phyloP scores from a whole-genome alignment of 2,329 filamentous ascomycete genomes.

The Calonectria crousiana region DNA sequence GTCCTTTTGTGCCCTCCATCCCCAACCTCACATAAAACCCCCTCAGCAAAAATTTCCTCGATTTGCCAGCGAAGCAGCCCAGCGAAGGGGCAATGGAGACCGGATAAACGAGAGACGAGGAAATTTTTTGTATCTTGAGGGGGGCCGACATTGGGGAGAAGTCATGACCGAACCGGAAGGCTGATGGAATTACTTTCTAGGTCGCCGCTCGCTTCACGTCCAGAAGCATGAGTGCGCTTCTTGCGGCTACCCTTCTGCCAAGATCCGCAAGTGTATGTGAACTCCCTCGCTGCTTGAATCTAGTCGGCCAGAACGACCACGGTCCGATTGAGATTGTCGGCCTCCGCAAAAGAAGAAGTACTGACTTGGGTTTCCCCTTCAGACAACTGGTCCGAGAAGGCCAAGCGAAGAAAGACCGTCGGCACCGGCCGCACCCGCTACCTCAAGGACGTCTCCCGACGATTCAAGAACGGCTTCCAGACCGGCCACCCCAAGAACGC shows the following conservation, averaged over 20 bases:
- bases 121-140: slow-evolving; percentile 24
- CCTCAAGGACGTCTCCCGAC: slow-evolving; percentile 91
- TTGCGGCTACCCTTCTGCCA: slow-evolving; percentile 97
- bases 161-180: slow-evolving; percentile 23
- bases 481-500: slow-evolving; percentile 87
- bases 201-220: slow-evolving; percentile 97
- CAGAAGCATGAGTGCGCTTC: slow-evolving; percentile 98
- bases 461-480: slow-evolving; percentile 99
- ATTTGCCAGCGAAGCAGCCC: slow-evolving; percentile 25
- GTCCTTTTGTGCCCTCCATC: slow-evolving; percentile 55
- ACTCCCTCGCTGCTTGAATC: not conserved
- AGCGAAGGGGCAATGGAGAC: slow-evolving; percentile 26
- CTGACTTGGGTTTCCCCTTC: slow-evolving; percentile 43
- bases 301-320: slow-evolving; percentile 25
- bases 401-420: slow-evolving; percentile 99
- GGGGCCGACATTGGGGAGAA: slow-evolving; percentile 9
- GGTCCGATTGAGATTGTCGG: slow-evolving; percentile 6
- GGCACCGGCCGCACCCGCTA: slow-evolving; percentile 96
- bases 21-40: slow-evolving; percentile 18
- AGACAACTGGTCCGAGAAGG: slow-evolving; percentile 99
- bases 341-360: slow-evolving; percentile 15
- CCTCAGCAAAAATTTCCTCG: slow-evolving; percentile 27
- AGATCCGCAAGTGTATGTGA: slow-evolving; percentile 97
- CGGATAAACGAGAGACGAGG: slow-evolving; percentile 29
- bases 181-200: slow-evolving; percentile 60